These are phyloP conservation scores for Colletotrichum endophyticum DNA, from an alignment of 2,329 filamentous ascomycete species.

Conservation along the genomic window DNA sequence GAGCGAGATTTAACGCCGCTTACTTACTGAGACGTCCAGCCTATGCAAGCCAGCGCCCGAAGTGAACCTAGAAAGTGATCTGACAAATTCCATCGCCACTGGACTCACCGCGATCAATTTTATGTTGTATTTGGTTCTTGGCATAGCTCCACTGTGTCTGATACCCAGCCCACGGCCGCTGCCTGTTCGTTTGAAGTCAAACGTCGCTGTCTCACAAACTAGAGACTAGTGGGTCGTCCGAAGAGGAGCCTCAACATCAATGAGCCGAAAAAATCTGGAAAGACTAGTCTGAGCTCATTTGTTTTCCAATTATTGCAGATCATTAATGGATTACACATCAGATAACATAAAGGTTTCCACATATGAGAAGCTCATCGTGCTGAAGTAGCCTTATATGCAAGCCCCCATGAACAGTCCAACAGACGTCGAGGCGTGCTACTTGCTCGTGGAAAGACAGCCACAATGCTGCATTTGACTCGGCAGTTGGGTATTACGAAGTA, in stretches of 20 bases:
- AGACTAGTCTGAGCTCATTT: neutral
- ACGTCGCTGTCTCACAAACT: neutral
- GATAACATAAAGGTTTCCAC: neutral
- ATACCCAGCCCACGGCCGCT: neutral
- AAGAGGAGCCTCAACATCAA: neutral
- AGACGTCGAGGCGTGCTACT: neutral
- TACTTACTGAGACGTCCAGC: too few relatives aligned
- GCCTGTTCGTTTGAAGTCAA: neutral
- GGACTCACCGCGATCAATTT: neutral
- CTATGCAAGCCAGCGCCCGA: too few relatives aligned
- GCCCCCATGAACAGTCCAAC: neutral
- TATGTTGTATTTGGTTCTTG: neutral
- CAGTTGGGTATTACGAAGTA: neutral
- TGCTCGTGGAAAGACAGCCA: neutral
- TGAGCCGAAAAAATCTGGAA: neutral
- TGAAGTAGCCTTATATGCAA: neutral
- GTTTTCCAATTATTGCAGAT: fast-evolving
- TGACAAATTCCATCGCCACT: neutral
- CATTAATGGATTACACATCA: neutral
- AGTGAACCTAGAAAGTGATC: neutral
- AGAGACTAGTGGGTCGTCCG: neutral
- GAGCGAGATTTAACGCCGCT: neutral
- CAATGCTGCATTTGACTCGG: neutral
- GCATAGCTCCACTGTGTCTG: neutral
- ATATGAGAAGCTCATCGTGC: neutral